These are phyloP conservation scores for Pyricularia grisea DNA, from an alignment of 2,329 filamentous ascomycete genomes.

Conservation along the genomic window DNA sequence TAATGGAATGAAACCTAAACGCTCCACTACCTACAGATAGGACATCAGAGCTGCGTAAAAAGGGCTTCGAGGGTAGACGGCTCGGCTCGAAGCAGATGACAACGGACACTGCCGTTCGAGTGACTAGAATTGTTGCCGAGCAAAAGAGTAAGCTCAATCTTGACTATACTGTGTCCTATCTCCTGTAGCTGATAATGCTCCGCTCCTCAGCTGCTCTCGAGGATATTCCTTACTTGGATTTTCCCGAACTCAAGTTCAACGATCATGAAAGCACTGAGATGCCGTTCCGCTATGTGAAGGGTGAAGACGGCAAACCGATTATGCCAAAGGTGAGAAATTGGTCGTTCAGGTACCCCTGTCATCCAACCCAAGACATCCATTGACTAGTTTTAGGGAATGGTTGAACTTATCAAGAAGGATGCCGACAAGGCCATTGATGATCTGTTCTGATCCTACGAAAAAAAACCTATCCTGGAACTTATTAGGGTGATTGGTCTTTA, in stretches of 20 bases:
- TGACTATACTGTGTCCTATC: background rate
- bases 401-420: constrained; percentile 86
- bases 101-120: constrained; percentile 90
- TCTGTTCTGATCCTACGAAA: constrained; percentile 48
- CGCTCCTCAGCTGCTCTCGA: constrained; percentile 56
- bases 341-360: too few species aligned
- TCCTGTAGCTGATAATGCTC: background rate
- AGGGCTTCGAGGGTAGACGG: constrained; percentile 80
- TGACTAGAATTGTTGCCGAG: constrained; percentile 82
- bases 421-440: constrained; percentile 87
- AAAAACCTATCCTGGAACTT: background rate
- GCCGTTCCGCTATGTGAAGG: constrained; percentile 93
- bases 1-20: constrained; percentile 1
- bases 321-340: constrained; percentile 70
- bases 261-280: constrained; percentile 92
- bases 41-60: constrained; percentile 89
- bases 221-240: constrained; percentile 73
- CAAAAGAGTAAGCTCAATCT: constrained; percentile 56
- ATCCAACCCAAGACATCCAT: background rate
- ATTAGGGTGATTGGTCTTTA: background rate
- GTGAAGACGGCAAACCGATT: constrained; percentile 64
- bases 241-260: constrained; percentile 82
- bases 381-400: constrained; percentile 62
- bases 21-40: constrained; percentile 50
- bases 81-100: constrained; percentile 96